Conservation (phyloP, 768 basidiomycete species). For the Tubosaeta sp. region DNA sequence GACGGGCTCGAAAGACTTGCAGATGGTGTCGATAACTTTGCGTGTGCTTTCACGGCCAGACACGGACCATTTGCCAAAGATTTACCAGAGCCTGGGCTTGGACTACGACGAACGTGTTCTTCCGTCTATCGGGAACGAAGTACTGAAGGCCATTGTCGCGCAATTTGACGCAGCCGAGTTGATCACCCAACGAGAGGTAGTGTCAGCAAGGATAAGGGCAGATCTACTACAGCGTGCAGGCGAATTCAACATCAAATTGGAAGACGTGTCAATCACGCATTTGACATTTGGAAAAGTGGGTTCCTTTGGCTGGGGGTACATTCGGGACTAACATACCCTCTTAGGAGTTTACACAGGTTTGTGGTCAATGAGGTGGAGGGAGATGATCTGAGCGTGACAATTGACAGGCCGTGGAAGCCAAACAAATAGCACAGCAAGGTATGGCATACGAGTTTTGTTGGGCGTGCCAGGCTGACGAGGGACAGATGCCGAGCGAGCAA, state of each 20-base stretch:
- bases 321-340: conserved; percentile 4
- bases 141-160: conserved; percentile 95
- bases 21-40: conserved; percentile 97
- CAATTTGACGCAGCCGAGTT: conserved; percentile 97
- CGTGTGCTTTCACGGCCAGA: conserved; percentile 95
- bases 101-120: conserved; percentile 98
- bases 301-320: neutral
- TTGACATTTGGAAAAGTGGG: conserved; percentile 81
- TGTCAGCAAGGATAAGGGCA: conserved; percentile 87
- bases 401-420: conserved; percentile 89
- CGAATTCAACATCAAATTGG: conserved; percentile 93
- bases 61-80: conserved; percentile 78
- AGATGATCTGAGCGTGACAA: neutral
- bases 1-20: conserved; percentile 96
- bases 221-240: conserved; percentile 91
- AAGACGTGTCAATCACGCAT: conserved; percentile 96
- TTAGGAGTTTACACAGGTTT: conserved; percentile 80
- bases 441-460: conserved; percentile 10
- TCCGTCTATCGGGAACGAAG: conserved; percentile 97
- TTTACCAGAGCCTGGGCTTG: conserved; percentile 91
- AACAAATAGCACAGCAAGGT: conserved; percentile 99
- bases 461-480: conserved; percentile 12
- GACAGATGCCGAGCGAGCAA: conserved; percentile 94
- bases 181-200: conserved; percentile 97
- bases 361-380: conserved; percentile 3